These are phyloP conservation scores for Triticum timopheevii DNA, from an alignment of 176 grass and related monocot genomes.

Conservation along the genomic window DNA sequence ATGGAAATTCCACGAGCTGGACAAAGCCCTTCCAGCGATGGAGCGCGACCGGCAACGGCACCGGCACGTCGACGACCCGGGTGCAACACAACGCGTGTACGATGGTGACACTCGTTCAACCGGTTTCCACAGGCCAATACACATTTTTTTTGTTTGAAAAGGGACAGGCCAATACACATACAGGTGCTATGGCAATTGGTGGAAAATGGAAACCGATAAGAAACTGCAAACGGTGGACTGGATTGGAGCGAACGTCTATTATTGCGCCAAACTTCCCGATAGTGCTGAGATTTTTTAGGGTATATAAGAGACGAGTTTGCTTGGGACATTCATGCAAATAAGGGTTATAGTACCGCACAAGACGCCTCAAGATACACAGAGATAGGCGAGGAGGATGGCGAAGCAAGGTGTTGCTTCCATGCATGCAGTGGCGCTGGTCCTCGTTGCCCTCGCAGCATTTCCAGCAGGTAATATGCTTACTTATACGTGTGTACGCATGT, in stretches of 20 bases:
- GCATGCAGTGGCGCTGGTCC: neutral
- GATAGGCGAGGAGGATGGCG: neutral
- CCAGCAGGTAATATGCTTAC: neutral
- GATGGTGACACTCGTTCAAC: neutral
- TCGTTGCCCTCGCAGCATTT: neutral
- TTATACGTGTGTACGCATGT: too few species aligned
- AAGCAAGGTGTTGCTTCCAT: neutral
- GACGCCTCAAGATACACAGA: neutral
- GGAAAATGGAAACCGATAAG: neutral
- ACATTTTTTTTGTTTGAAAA: neutral
- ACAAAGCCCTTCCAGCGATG: neutral
- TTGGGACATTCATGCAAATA: neutral
- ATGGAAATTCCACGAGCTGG: constrained; percentile 11
- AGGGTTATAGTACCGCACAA: neutral
- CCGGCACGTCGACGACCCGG: too few species aligned
- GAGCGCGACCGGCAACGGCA: too few species aligned
- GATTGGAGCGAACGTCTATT: too few species aligned
- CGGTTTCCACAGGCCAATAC: neutral
- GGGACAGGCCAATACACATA: neutral
- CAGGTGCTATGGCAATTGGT: neutral
- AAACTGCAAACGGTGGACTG: neutral
- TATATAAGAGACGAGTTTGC: neutral
- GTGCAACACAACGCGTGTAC: neutral
- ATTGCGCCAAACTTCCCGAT: neutral
- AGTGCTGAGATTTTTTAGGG: neutral